A percentile compares a stretch with the other conserved stretches of the same genome.
Evolutionary conservation across 1,139 yeast species (phyloP).

Genomic region (Nakaseomyces nivariensis): DNA sequence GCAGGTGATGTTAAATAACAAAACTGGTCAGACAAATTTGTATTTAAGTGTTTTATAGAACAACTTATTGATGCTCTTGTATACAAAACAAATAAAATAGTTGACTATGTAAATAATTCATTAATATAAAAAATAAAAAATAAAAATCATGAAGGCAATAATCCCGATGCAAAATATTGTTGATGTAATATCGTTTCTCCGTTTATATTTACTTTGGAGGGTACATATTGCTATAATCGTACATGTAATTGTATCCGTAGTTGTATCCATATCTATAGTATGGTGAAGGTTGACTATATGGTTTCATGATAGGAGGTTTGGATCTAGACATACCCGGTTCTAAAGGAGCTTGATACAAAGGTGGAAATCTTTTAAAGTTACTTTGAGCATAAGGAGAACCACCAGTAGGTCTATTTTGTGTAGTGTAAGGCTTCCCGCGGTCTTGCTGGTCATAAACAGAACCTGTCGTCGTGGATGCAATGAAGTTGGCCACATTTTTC

Average conservation of each 20-base stretch:
- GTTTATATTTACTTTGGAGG: not conserved
- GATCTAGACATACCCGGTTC: not conserved
- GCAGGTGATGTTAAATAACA: no score
- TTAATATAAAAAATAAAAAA: no score
- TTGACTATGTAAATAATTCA: no score
- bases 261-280: constrained; percentile 5
- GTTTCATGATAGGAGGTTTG: not conserved
- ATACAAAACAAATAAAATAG: no score
- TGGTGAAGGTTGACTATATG: constrained; percentile 2
- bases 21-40: no score
- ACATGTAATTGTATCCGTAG: constrained; percentile 4
- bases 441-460: not conserved
- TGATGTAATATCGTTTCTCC: not conserved
- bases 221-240: constrained; percentile 3
- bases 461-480: not conserved
- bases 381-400: not conserved
- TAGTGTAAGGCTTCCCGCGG: not conserved
- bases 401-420: not conserved
- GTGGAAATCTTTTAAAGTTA: not conserved
- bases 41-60: no score
- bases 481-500: not conserved
- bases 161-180: no score
- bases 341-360: not conserved
- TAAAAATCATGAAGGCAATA: no score
- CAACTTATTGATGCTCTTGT: no score